Conservation (phyloP, 352 stramenopile species). For the Globisporangium acanthophoron region DNA sequence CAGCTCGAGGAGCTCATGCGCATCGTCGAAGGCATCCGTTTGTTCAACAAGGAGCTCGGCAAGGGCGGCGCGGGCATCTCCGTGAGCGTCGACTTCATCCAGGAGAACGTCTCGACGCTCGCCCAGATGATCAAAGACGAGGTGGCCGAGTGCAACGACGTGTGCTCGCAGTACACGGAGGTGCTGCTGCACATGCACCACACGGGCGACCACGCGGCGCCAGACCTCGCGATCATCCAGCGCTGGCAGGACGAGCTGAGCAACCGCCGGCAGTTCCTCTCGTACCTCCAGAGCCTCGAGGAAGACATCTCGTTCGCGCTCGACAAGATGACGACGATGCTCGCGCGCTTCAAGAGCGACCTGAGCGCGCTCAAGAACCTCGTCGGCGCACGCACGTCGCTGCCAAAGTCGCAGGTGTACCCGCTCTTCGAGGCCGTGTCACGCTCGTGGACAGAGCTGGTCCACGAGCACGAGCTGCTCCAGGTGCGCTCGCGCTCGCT, state of each 20-base stretch:
- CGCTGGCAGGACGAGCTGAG: conserved; percentile 90
- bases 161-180: conserved; percentile 78
- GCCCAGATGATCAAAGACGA: conserved; percentile 50
- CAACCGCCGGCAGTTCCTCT: conserved; percentile 90
- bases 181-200: conserved; percentile 76
- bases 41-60: conserved; percentile 91
- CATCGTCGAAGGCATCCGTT: conserved; percentile 90
- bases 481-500: conserved; percentile 61
- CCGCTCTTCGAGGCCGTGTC: conserved; percentile 90
- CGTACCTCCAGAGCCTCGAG: conserved; percentile 88
- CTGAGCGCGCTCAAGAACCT: conserved; percentile 69
- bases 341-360: conserved; percentile 65
- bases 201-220: conserved; percentile 11
- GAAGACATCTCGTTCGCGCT: conserved; percentile 86
- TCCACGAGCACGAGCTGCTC: conserved; percentile 65
- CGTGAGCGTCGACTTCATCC: conserved; percentile 49
- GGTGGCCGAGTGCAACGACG: conserved; percentile 56
- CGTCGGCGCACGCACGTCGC: conserved; percentile 79
- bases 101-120: conserved; percentile 43
- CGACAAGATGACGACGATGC: conserved; percentile 73
- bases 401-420: conserved; percentile 94
- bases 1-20: conserved; percentile 89
- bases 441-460: conserved; percentile 78
- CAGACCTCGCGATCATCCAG: conserved; percentile 39
- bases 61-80: conserved; percentile 83